Evolutionary conservation across 2,329 filamentous ascomycete genomes (phyloP).

Genomic region (Phaeoacremonium minimum): DNA sequence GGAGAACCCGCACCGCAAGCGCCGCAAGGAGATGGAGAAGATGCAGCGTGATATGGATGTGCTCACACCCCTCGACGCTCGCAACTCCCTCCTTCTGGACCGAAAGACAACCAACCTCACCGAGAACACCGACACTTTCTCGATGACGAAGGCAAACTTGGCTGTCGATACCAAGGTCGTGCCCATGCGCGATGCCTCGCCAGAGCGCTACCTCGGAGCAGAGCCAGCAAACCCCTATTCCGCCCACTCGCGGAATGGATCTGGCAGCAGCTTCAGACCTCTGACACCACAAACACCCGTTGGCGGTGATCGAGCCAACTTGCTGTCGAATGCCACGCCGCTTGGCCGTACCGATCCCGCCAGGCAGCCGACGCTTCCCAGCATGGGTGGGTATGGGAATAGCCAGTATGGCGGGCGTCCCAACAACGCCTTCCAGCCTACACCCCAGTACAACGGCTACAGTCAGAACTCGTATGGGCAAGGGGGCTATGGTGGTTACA

Average conservation of each 20-base stretch:
- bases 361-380: too few species aligned
- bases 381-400: neutral
- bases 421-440: too few species aligned
- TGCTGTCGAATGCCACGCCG: neutral
- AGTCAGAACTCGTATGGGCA: too few species aligned
- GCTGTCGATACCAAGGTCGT: conserved; percentile 22
- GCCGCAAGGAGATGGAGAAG: conserved; percentile 85
- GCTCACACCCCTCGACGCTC: conserved; percentile 81
- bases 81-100: conserved; percentile 78
- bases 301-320: conserved; percentile 8
- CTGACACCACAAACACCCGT: conserved; percentile 28
- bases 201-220: conserved; percentile 24
- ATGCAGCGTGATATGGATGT: conserved; percentile 71
- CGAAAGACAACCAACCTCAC: conserved; percentile 27
- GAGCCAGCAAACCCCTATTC: conserved; percentile 20
- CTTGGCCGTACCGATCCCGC: too few species aligned
- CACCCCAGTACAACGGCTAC: too few species aligned
- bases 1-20: conserved; percentile 85
- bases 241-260: conserved; percentile 11
- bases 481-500: too few species aligned
- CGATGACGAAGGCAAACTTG: conserved; percentile 31
- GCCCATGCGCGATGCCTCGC: conserved; percentile 20
- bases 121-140: conserved; percentile 34
- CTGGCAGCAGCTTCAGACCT: conserved; percentile 24
- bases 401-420: too few species aligned